Percentiles rank a stretch among this genome's conserved stretches.
Evolutionary conservation across 2,329 filamentous ascomycete species (phyloP).

Genomic region (Alternaria metachromatica): DNA sequence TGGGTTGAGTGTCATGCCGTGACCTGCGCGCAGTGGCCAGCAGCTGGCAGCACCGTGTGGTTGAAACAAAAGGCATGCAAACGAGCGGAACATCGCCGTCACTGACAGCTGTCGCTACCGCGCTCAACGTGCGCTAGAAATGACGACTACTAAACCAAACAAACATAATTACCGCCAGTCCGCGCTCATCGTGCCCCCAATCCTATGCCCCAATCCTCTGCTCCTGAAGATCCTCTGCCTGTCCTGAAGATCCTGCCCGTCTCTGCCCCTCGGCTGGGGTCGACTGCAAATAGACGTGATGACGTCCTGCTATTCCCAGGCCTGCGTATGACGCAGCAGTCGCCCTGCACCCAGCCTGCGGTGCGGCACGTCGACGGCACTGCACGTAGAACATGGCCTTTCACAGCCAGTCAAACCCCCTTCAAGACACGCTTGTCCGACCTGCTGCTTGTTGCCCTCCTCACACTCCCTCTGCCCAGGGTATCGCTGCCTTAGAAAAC

Average conservation of each 20-base stretch:
- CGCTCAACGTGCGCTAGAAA: neutral
- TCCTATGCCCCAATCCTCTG: neutral
- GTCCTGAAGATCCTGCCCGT: neutral
- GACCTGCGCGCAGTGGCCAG: constrained; percentile 12
- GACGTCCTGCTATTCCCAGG: constrained; percentile 4
- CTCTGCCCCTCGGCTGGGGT: constrained; percentile 4
- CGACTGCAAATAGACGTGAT: constrained; percentile 3
- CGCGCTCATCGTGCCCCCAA: neutral
- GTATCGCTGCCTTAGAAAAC: constrained; percentile 20
- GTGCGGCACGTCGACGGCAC: constrained; percentile 9
- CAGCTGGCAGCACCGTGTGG: constrained; percentile 1
- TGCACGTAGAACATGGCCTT: constrained; percentile 3
- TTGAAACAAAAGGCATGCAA: constrained; percentile 27
- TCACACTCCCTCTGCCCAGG: constrained; percentile 8
- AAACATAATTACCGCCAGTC: constrained; percentile 5
- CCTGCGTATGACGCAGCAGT: constrained; percentile 10
- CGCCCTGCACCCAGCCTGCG: constrained; percentile 3
- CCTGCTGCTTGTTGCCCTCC: constrained; percentile 9
- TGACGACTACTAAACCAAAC: constrained; percentile 3
- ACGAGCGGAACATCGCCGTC: constrained; percentile 15
- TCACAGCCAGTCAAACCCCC: constrained; percentile 18
- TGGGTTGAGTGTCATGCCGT: constrained; percentile 7
- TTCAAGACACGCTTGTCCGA: constrained; percentile 8
- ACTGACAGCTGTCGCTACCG: constrained; percentile 9
- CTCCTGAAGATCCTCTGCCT: constrained; percentile 1